Percentiles rank a stretch among this genome's conserved stretches.
phyloP scores from a whole-genome alignment of 129 eudicot species.

The Helichrysum umbraculigerum region DNA sequence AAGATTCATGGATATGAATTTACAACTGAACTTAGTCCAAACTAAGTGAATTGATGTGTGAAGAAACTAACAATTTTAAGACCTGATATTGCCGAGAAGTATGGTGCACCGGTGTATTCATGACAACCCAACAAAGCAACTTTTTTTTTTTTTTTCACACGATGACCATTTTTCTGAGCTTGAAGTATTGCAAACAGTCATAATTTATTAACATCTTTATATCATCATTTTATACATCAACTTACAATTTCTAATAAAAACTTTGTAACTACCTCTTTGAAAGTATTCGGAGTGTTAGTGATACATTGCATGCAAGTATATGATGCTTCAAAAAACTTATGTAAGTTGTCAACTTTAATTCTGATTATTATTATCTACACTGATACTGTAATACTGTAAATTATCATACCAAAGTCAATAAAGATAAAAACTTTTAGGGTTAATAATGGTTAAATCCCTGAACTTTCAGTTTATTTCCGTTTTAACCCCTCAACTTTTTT shows the following conservation, averaged over 20 bases:
- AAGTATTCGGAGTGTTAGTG: no score
- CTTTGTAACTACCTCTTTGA: no score
- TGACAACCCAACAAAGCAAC: conserved; percentile 57
- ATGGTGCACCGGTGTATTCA: conserved; percentile 98
- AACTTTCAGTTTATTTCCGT: no score
- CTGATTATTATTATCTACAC: neutral
- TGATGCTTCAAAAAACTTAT: neutral
- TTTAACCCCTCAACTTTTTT: no score
- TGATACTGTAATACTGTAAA: no score
- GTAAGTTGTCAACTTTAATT: neutral
- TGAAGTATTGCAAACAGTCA: no score
- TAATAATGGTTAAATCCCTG: no score
- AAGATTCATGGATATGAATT: neutral
- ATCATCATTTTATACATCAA: no score
- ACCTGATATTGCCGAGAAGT: conserved; percentile 94
- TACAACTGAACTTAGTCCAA: neutral
- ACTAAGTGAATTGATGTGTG: conserved; percentile 7
- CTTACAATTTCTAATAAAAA: no score
- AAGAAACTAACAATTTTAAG: conserved; percentile 80
- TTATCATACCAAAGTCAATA: neutral
- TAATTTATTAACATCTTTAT: no score
- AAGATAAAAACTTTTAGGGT: neutral
- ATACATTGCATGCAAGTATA: neutral
- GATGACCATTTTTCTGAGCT: no score
- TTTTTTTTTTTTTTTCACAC: no score